phyloP scores from a whole-genome alignment of 2,329 filamentous ascomycete species.

The Trichoderma sp. region DNA sequence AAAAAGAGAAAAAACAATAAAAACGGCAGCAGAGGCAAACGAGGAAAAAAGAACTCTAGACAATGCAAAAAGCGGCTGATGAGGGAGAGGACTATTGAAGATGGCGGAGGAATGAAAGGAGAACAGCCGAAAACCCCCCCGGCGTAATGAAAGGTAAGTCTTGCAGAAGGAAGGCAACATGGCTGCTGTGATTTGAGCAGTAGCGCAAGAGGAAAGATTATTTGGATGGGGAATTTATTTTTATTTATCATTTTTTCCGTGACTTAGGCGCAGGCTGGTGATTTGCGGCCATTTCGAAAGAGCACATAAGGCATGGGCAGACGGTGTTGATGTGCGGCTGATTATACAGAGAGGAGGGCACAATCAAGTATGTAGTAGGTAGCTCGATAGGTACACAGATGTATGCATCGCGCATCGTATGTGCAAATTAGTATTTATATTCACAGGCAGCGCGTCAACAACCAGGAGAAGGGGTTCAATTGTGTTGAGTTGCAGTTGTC shows the following conservation, averaged over 20 bases:
- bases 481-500: neutral
- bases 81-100: neutral
- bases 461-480: neutral
- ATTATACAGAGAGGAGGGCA: neutral
- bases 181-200: neutral
- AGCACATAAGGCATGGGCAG: conserved; percentile 5
- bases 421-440: neutral
- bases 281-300: conserved; percentile 15
- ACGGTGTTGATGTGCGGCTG: conserved; percentile 14
- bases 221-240: conserved; percentile 6
- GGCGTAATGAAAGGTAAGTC: conserved; percentile 3
- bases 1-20: neutral
- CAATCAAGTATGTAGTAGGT: neutral
- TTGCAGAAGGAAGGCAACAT: neutral
- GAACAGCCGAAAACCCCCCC: neutral
- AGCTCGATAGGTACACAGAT: neutral
- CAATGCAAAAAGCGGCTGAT: conserved; percentile 8
- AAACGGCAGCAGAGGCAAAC: neutral
- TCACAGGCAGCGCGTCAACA: neutral
- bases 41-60: conserved; percentile 12
- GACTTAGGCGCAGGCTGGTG: conserved; percentile 16
- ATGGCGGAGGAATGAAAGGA: neutral
- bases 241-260: neutral
- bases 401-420: neutral
- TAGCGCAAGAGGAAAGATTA: conserved; percentile 5